Base-by-base conservation (phyloP, 805 yeast genomes). In the Starmerella cellae region DNA sequence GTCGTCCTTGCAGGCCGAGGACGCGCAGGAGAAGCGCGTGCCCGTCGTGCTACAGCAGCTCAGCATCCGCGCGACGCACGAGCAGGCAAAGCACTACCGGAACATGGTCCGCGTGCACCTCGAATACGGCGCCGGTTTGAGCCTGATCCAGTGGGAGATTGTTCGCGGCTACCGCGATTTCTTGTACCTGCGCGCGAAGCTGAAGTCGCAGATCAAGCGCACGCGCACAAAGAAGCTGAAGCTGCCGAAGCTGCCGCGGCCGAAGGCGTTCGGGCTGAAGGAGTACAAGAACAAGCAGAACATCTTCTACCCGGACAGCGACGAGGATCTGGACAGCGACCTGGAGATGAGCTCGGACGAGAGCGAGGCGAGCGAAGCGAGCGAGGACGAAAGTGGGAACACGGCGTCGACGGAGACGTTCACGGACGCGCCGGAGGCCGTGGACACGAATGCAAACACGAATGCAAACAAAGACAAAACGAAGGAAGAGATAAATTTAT, bases 101-200 rank as follows among this genome's bases (percentile, higher is more conserved):
- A 70, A 67, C 29, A 36, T 50, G 41, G 80, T 73, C 51, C 67
- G 72, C 45, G 64, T 91, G n/a, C 82, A 79, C 38, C 65, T 91
- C 35, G 95, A 87, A 56, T 91, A 91, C 56, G 98, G 97, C 5
- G 74, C 85, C 26, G 95, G 95, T 2, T 73, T 75, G 5, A 74
- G 77, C 43, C 63, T 85, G 41, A 64, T 85, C 52, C 73, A 74
- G 52, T 91, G 98, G 98, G 66, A 78, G 1, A 73, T 91, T 5
- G 68, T 74, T 23, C 79, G 79, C 53, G 79, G 75, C 19, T 73
- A 78, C 37, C 74, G 76, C 52, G 95, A 85, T 48, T 66, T 91
- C 34, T 62, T 73, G n/a, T 68, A 68, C 21, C 66, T 88, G 42
- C 93, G 87, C 58, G 72, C 80, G 17, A 70, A 74, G 42, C 64